Evolutionary conservation across 768 basidiomycete genomes (phyloP), one percentile per base, ranked within the genome.

Genomic region (Neoboletus subvelutipes): DNA sequence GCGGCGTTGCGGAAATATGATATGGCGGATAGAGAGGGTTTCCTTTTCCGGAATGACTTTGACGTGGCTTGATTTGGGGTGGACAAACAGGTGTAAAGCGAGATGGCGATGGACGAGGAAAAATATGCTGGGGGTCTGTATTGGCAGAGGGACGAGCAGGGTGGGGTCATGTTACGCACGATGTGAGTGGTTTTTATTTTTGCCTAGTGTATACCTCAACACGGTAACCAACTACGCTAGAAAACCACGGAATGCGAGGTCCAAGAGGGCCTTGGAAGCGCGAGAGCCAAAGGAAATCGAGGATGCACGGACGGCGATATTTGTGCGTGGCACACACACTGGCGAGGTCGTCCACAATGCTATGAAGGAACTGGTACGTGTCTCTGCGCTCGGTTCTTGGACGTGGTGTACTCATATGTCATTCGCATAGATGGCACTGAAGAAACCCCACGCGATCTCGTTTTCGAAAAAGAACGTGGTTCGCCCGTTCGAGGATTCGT

Each of bases 241-340:
- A 67, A 98, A 96, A 78, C 93, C 97, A 22, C 92, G 90, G 79
- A 98, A 96, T 81, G 95, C 97, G 7, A 85, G 96, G 36, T 90
- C 90, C 15, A 99, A 98, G 75, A 82, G 97, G 58, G 95, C 83
- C 0, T 66, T 95, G 64, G 90, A 91, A 31, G 90, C 89, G 36
- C 83, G 94, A 12, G 88, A 88, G 65, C 85, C 97, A 1, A 95
- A 96, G 69, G 87, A 94, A 64, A 79, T 96, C 54, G 94, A 95
- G 74, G 93, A 92, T 68, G 80, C 85, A 36, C 86, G 94, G 63
- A 93, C 87, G 22, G 87, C 88, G 12, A 82, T 99, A 55, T 96
- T 99, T 71, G 93, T 97, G 26, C 84, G 87, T 61, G 94, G 95
- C 11, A 90, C 88, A 18, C 87, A 92, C 67, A 83, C 90, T 0